These are phyloP conservation scores for Boletus sp. DNA, from an alignment of 1,284 basidiomycete genomes.

Conservation along the genomic window DNA sequence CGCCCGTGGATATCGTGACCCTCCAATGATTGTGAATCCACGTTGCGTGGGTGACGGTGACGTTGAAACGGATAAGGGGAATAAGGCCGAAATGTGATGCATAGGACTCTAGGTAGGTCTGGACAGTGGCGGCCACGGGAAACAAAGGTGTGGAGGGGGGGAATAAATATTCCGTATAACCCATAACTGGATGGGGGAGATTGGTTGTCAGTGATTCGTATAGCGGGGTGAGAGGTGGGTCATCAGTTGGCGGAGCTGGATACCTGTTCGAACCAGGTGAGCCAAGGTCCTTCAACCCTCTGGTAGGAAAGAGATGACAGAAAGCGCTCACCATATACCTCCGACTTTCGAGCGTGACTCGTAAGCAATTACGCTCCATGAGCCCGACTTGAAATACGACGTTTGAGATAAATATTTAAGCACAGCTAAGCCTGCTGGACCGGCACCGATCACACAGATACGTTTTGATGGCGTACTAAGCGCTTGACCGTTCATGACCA, in stretches of 20 bases:
- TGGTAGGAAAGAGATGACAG: not conserved
- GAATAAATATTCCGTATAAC: conserved; percentile 56
- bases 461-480: conserved; percentile 27
- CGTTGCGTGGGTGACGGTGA: conserved; percentile 42
- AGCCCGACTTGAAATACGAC: conserved; percentile 48
- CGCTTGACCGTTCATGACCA: conserved; percentile 10
- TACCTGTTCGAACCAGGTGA: conserved; percentile 41
- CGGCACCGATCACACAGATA: conserved; percentile 68
- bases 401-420: conserved; percentile 61
- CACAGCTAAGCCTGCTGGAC: conserved; percentile 62
- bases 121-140: conserved; percentile 54
- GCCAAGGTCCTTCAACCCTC: not conserved
- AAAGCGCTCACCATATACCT: conserved; percentile 59
- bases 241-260: conserved; percentile 45
- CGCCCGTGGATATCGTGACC: conserved; percentile 39
- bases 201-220: conserved; percentile 77
- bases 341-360: conserved; percentile 65
- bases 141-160: conserved; percentile 67
- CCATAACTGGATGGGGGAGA: conserved; percentile 72
- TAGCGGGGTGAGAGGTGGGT: conserved; percentile 61
- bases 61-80: conserved; percentile 53
- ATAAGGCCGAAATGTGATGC: conserved; percentile 53
- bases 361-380: conserved; percentile 55
- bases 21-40: conserved; percentile 48
- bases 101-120: conserved; percentile 59